Conservation (phyloP, 2,329 filamentous ascomycete species). For the Paecilomyces dactylethromorphus region DNA sequence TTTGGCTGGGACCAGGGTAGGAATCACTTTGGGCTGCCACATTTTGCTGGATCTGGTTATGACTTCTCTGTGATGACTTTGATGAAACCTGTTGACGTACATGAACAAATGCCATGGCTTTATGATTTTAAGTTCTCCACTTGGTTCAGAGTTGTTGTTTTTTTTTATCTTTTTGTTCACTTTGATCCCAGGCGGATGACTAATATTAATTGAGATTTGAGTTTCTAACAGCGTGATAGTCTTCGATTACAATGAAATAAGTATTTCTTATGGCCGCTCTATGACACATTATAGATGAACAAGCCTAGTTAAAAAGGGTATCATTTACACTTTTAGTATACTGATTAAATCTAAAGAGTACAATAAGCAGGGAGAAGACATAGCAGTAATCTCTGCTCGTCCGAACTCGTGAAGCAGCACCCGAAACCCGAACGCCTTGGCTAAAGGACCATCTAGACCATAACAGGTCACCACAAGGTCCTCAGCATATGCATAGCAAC, state of each 20-base stretch:
- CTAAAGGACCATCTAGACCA: not conserved
- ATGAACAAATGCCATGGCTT: conserved; percentile 29
- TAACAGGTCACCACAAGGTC: not conserved
- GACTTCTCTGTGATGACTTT: conserved; percentile 28
- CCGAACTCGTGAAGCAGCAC: conserved; percentile 4
- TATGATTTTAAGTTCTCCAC: conserved; percentile 21
- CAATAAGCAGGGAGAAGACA: not conserved
- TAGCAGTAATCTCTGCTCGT: not conserved
- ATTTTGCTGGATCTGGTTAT: conserved; percentile 19
- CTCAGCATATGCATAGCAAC: not conserved
- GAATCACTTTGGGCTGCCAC: conserved; percentile 18
- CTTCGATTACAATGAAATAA: too few relatives aligned
- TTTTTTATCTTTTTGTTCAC: not conserved
- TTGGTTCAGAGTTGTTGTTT: conserved; percentile 9
- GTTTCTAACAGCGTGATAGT: not conserved
- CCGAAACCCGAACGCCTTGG: not conserved
- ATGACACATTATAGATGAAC: not conserved
- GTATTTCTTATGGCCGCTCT: too few relatives aligned
- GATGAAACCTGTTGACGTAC: conserved; percentile 32
- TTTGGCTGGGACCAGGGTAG: conserved; percentile 7
- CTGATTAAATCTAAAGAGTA: not conserved
- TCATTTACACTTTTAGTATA: conserved; percentile 10
- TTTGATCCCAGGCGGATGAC: not conserved
- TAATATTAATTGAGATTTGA: not conserved
- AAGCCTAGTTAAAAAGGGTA: conserved; percentile 10